These are phyloP conservation scores for Alternaria brassicae DNA, from an alignment of 2,329 filamentous ascomycete species.

Conservation along the genomic window DNA sequence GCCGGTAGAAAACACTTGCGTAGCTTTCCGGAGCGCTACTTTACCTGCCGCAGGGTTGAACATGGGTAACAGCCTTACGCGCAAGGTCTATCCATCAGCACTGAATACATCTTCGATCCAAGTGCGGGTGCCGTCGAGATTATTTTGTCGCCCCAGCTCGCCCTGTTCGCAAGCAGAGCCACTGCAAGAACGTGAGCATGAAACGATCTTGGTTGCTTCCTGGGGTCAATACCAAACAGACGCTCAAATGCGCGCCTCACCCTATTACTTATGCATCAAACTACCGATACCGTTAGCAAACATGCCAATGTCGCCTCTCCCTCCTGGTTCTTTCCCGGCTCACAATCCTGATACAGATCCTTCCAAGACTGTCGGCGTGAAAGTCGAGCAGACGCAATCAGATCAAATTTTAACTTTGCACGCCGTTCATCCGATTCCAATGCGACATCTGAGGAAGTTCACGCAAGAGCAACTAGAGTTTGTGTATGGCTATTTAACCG, in stretches of 20 bases:
- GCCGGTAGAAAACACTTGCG: neutral
- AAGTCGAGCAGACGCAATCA: neutral
- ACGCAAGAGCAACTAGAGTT: neutral
- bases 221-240: constrained; percentile 1
- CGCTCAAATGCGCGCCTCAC: neutral
- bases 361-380: neutral
- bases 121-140: neutral
- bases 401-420: neutral
- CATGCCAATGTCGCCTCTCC: neutral
- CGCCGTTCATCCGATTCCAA: neutral
- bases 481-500: neutral
- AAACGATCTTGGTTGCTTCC: neutral
- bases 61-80: neutral
- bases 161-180: neutral
- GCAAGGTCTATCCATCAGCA: neutral
- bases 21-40: neutral
- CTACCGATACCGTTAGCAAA: neutral
- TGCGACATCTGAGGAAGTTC: neutral
- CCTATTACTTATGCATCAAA: neutral
- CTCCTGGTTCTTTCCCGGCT: neutral
- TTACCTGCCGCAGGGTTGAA: neutral
- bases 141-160: neutral
- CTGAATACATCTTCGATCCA: neutral
- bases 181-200: neutral
- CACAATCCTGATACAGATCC: too few species aligned